phyloP scores from a whole-genome alignment of 345 rosid species.

The Rubroshorea leprosula region DNA sequence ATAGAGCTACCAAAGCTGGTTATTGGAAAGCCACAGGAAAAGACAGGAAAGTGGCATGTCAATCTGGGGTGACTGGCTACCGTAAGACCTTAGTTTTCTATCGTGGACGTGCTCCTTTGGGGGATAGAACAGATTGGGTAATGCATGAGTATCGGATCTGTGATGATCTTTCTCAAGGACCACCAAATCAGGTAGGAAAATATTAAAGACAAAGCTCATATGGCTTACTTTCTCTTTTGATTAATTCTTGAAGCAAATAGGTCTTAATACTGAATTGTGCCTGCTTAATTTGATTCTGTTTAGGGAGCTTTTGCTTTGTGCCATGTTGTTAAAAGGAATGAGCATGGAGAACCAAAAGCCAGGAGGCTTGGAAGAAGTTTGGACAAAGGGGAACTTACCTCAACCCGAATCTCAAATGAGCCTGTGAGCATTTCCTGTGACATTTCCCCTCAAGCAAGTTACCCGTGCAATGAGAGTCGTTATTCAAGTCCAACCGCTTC shows the following conservation, averaged over 20 bases:
- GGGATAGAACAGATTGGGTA: conserved; percentile 68
- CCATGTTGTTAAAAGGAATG: conserved; percentile 64
- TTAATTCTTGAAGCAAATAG: neutral
- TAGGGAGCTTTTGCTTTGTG: conserved; percentile 84
- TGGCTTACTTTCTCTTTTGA: neutral
- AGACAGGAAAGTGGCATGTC: conserved; percentile 63
- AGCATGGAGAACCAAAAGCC: conserved; percentile 27
- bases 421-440: conserved; percentile 29
- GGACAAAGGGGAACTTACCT: conserved; percentile 27
- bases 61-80: conserved; percentile 40
- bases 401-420: conserved; percentile 36
- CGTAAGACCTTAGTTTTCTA: conserved; percentile 86
- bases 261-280: neutral
- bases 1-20: conserved; percentile 84
- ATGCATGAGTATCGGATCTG: conserved; percentile 86
- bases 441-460: conserved; percentile 39
- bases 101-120: conserved; percentile 72
- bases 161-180: conserved; percentile 46
- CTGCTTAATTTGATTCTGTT: neutral
- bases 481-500: conserved; percentile 44
- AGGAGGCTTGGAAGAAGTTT: conserved; percentile 32
- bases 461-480: conserved; percentile 26
- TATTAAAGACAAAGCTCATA: neutral
- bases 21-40: conserved; percentile 97
- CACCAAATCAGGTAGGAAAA: conserved; percentile 44